Evolutionary conservation across 2,329 filamentous ascomycete species (phyloP).

Genomic region (Phialophora tarda): DNA sequence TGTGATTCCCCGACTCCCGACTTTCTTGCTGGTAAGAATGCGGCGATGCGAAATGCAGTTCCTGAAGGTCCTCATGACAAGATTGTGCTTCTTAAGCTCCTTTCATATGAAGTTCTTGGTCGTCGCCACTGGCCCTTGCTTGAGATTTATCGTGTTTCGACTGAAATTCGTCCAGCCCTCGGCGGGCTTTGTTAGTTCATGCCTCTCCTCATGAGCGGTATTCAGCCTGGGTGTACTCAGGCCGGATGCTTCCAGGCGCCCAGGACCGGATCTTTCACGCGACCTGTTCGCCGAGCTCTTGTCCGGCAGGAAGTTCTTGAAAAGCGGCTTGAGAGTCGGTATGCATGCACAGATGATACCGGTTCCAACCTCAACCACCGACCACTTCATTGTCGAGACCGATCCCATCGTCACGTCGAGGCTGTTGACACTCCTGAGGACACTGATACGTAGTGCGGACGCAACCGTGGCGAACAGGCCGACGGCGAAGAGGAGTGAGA

Average conservation of each 20-base stretch:
- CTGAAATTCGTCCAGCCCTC: conserved; percentile 32
- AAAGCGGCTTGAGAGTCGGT: conserved; percentile 51
- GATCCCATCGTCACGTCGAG: conserved; percentile 47
- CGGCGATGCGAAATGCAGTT: not conserved
- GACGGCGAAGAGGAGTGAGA: conserved; percentile 57
- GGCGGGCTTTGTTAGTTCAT: conserved; percentile 32
- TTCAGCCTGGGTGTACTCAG: conserved; percentile 22
- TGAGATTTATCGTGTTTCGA: conserved; percentile 22
- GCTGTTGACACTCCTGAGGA: conserved; percentile 49
- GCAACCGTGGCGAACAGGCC: conserved; percentile 58
- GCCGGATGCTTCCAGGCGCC: conserved; percentile 10
- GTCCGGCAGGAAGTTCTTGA: conserved; percentile 50
- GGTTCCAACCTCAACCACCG: conserved; percentile 52
- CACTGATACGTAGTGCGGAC: conserved; percentile 56
- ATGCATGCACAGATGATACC: conserved; percentile 53
- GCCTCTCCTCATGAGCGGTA: conserved; percentile 27
- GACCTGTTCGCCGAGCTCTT: conserved; percentile 31
- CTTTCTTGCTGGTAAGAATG: not conserved
- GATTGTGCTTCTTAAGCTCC: not conserved
- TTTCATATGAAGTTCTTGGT: conserved; percentile 34
- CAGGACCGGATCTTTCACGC: conserved; percentile 6
- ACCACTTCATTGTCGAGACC: conserved; percentile 55
- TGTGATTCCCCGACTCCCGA: conserved; percentile 1
- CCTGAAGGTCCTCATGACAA: not conserved
- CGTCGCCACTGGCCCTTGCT: conserved; percentile 24